A percentile compares a stretch with the other conserved stretches of the same genome.
Conservation (phyloP, 2,329 filamentous ascomycete genomes). For the Pyricularia grisea region DNA sequence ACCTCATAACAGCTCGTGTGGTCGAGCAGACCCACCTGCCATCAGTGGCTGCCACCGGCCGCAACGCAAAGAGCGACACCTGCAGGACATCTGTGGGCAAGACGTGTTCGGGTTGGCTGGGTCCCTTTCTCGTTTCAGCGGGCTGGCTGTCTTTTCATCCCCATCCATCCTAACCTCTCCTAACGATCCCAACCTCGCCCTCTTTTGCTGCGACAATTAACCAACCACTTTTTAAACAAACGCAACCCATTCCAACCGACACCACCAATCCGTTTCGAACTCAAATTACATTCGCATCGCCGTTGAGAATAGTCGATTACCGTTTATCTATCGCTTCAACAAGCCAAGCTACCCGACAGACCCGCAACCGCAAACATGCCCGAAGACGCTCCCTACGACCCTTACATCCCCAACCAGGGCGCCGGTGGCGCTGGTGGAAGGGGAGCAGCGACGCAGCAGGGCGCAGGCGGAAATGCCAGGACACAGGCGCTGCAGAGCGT, state of each 20-base stretch:
- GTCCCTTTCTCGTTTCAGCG: background rate
- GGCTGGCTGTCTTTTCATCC: background rate
- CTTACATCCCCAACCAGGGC: constrained; percentile 72
- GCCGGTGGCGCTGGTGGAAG: constrained; percentile 16
- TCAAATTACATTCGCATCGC: background rate
- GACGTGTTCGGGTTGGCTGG: background rate
- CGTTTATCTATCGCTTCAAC: background rate
- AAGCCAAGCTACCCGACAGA: background rate
- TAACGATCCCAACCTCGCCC: background rate
- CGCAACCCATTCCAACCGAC: background rate
- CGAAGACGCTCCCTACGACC: constrained; percentile 66
- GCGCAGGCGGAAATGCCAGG: constrained; percentile 33
- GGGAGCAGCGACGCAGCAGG: constrained; percentile 27
- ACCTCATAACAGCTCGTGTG: background rate
- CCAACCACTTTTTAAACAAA: background rate
- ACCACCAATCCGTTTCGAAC: background rate
- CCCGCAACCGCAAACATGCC: constrained; percentile 33
- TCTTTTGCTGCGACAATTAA: background rate
- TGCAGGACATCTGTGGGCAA: background rate
- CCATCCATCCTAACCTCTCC: background rate
- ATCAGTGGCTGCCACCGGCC: background rate
- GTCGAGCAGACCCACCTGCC: background rate
- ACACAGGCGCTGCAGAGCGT: constrained; percentile 72
- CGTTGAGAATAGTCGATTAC: background rate
- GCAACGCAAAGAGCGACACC: background rate